phyloP scores from a whole-genome alignment of 176 grass and related monocot species.

The Dactylis glomerata region DNA sequence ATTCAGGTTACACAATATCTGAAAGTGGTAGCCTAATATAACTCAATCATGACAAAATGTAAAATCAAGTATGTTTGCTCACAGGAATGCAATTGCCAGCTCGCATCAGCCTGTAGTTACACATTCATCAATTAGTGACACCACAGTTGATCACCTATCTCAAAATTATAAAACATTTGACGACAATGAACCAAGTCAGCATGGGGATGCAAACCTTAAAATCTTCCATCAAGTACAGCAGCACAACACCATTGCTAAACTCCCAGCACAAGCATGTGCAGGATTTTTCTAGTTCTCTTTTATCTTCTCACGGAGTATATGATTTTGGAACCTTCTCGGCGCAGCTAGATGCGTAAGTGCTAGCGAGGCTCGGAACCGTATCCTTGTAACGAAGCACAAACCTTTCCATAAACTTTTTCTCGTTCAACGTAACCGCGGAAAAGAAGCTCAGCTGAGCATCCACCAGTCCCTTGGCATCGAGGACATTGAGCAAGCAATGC shows the following conservation, averaged over 20 bases:
- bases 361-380: background rate
- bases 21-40: too few species aligned
- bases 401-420: background rate
- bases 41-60: background rate
- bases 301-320: background rate
- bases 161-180: background rate
- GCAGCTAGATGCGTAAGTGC: background rate
- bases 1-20: too few species aligned
- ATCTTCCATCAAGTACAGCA: background rate
- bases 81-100: background rate
- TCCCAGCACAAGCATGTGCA: too few species aligned
- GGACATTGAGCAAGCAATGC: background rate
- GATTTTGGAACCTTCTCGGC: background rate
- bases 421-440: background rate
- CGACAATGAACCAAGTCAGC: background rate
- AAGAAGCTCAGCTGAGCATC: background rate
- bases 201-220: background rate
- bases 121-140: background rate
- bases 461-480: background rate
- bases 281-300: too few species aligned
- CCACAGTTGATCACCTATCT: background rate
- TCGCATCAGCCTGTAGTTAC: background rate
- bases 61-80: background rate
- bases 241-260: background rate
- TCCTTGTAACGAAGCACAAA: background rate